phyloP scores from a whole-genome alignment of 139 green algal species.

The Prasinococcaceae sp. region DNA sequence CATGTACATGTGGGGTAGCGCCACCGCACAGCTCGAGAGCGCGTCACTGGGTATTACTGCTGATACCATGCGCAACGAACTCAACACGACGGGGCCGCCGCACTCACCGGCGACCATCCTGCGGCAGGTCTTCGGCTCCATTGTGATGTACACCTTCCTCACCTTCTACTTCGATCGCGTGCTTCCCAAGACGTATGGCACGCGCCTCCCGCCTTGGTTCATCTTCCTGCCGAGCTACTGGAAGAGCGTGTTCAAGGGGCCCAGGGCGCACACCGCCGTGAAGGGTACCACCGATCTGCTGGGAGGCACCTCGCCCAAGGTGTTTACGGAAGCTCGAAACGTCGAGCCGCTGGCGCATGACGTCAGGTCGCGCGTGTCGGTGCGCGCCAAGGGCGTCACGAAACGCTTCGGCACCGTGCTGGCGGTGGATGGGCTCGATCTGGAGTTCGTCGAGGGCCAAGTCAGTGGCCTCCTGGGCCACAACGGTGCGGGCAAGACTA shows the following conservation, averaged over 20 bases:
- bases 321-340: background rate
- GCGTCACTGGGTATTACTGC: no score
- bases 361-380: background rate
- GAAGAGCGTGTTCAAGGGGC: no score
- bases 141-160: conserved; percentile 12
- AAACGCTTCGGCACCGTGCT: conserved; percentile 16
- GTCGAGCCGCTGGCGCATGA: background rate
- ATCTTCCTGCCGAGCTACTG: conserved; percentile 23
- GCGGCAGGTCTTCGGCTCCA: conserved; percentile 5
- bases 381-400: conserved; percentile 7
- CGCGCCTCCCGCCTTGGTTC: conserved; percentile 11
- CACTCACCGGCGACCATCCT: no score
- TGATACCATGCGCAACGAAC: no score
- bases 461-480: conserved; percentile 62
- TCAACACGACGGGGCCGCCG: no score
- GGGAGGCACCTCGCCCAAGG: background rate
- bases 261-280: no score
- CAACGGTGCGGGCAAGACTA: conserved; percentile 42
- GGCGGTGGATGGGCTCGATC: conserved; percentile 8
- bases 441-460: conserved; percentile 21
- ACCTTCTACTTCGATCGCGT: conserved; percentile 31
- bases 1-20: no score
- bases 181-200: conserved; percentile 20
- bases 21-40: no score
- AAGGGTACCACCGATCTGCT: background rate